These are phyloP conservation scores for Penicillium turbatum DNA, from an alignment of 495 filamentous ascomycete genomes.

Conservation along the genomic window DNA sequence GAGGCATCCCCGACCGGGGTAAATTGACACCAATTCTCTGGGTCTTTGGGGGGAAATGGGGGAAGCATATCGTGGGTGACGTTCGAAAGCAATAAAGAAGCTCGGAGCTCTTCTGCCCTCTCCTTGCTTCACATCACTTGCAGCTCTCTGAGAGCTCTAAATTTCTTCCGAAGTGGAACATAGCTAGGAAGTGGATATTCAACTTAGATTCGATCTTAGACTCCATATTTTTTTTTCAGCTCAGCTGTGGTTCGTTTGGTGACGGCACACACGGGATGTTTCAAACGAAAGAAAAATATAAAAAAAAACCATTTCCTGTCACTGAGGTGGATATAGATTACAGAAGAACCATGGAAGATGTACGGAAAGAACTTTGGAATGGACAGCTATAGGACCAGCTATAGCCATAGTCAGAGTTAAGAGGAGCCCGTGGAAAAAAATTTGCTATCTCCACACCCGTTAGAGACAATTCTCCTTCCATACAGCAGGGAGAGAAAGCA, in stretches of 20 bases:
- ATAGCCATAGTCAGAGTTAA: no score
- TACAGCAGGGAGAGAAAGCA: constrained; percentile 9
- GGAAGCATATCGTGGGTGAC: background rate
- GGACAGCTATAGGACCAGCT: background rate
- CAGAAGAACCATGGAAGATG: constrained; percentile 26
- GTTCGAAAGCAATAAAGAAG: background rate
- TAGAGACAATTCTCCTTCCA: constrained; percentile 3
- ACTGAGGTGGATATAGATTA: constrained; percentile 11
- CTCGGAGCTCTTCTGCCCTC: background rate
- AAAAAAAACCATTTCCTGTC: constrained; percentile 13
- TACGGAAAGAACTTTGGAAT: background rate
- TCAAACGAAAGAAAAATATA: no score
- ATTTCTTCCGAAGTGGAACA: constrained; percentile 6
- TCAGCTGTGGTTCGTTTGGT: constrained; percentile 2
- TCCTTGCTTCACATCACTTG: constrained; percentile 7
- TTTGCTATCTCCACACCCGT: no score
- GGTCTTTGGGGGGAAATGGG: no score
- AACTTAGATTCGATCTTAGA: constrained; percentile 8
- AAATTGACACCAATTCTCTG: background rate
- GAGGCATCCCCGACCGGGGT: no score
- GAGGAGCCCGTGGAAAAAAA: no score
- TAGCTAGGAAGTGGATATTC: constrained; percentile 6
- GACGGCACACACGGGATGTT: constrained; percentile 11
- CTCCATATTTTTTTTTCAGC: constrained; percentile 9
- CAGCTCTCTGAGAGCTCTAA: background rate